Percentiles rank a stretch among this genome's conserved stretches.
Conservation (phyloP, 352 stramenopile genomes). For the Pythium insidiosum region DNA sequence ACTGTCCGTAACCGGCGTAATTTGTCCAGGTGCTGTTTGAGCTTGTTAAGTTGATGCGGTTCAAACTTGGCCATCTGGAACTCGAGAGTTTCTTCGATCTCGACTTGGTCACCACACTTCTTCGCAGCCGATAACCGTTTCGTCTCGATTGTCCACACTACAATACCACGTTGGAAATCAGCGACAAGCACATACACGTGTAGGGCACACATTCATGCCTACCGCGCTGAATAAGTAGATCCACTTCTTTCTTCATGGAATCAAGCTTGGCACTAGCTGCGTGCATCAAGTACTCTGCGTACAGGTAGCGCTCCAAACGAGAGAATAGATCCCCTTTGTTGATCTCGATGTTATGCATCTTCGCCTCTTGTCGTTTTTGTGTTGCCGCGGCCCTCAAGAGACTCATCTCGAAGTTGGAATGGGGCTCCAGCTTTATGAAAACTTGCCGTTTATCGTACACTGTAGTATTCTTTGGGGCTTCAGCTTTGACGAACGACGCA, state of each 20-base stretch:
- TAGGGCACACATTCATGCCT: no score
- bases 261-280: constrained; percentile 46
- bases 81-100: constrained; percentile 23
- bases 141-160: constrained; percentile 22
- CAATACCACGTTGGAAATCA: not conserved
- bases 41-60: constrained; percentile 40
- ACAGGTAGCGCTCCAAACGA: constrained; percentile 66
- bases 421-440: constrained; percentile 71
- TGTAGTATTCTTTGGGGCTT: not conserved
- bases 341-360: constrained; percentile 78
- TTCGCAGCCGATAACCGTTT: constrained; percentile 19
- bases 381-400: constrained; percentile 64
- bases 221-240: constrained; percentile 70
- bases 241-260: constrained; percentile 54
- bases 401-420: constrained; percentile 81
- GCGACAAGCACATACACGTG: not conserved
- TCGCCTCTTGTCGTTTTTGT: constrained; percentile 74
- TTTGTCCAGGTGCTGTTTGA: constrained; percentile 60
- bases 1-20: constrained; percentile 69
- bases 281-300: constrained; percentile 73
- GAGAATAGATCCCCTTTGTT: constrained; percentile 78
- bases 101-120: constrained; percentile 24
- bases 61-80: constrained; percentile 65
- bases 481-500: not conserved
- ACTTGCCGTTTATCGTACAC: constrained; percentile 34